These are phyloP conservation scores for Polytrichum formosum DNA, from an alignment of 225 moss, liverwort and hornwort genomes.

Conservation along the genomic window DNA sequence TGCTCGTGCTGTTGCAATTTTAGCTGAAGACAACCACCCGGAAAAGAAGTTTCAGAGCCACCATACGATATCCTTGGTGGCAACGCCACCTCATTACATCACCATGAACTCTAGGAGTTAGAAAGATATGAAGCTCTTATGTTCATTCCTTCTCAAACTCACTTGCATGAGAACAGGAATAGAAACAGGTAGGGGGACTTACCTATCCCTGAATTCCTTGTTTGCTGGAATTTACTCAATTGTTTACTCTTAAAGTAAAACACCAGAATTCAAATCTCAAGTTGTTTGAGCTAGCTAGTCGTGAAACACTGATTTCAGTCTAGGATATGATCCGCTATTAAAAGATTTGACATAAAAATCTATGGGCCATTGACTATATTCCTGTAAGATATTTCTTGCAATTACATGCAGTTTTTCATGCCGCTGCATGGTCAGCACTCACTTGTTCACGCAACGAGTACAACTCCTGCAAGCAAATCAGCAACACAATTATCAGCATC, in stretches of 20 bases:
- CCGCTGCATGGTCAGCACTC: constrained; percentile 1
- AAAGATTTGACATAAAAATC: neutral
- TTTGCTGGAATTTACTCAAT: neutral
- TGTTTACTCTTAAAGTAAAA: neutral
- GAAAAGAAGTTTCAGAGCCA: neutral
- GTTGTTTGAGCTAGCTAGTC: too few relatives aligned
- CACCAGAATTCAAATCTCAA: neutral
- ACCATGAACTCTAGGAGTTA: neutral
- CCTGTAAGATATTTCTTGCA: neutral
- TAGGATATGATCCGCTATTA: neutral
- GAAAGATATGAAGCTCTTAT: too few relatives aligned
- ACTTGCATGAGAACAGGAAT: neutral
- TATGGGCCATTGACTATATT: neutral
- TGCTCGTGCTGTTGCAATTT: constrained; percentile 10
- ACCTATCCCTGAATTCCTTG: too few relatives aligned
- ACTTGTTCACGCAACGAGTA: constrained; percentile 10
- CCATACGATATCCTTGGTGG: neutral
- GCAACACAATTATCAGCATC: neutral
- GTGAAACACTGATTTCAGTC: neutral
- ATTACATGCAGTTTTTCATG: neutral
- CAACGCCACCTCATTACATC: neutral
- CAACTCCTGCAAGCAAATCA: constrained; percentile 8
- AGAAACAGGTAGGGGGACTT: neutral
- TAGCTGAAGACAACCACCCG: constrained; percentile 4
- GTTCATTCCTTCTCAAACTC: neutral